Percentiles rank a stretch among this genome's conserved stretches.
Conservation (phyloP, 805 yeast species). For the Teunomyces cretensis region DNA sequence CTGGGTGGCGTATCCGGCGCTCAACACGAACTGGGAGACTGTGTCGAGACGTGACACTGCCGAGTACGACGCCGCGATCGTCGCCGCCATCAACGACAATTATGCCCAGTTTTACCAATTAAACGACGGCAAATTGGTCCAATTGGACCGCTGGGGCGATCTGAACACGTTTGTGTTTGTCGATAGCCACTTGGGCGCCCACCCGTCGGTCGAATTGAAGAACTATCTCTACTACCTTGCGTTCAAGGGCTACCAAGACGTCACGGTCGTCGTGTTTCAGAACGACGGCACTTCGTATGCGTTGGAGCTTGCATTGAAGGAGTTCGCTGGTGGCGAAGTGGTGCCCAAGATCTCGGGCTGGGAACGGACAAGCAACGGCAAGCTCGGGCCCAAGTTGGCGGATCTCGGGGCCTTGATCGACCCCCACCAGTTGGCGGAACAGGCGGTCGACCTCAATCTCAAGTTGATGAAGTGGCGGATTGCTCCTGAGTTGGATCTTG, state of each 20-base stretch:
- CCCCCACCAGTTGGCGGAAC: conserved; percentile 80
- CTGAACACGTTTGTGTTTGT: conserved; percentile 24
- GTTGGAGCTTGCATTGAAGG: conserved; percentile 31
- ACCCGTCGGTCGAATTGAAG: conserved; percentile 55
- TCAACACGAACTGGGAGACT: conserved; percentile 52
- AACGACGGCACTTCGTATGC: conserved; percentile 22
- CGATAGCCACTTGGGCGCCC: conserved; percentile 30
- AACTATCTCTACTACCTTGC: conserved; percentile 56
- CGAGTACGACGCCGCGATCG: conserved; percentile 2
- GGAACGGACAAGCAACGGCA: conserved; percentile 79
- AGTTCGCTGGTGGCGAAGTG: conserved; percentile 9
- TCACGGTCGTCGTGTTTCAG: conserved; percentile 27
- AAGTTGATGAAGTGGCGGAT: conserved; percentile 97
- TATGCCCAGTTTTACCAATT: conserved; percentile 1
- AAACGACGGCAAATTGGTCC: background rate
- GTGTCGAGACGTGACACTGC: conserved; percentile 1
- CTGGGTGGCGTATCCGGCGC: conserved; percentile 83
- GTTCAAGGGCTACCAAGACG: conserved; percentile 15
- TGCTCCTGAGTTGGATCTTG: conserved; percentile 77
- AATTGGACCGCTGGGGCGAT: background rate
- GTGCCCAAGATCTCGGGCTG: conserved; percentile 70
- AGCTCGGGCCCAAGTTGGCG: conserved; percentile 77
- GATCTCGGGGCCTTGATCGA: conserved; percentile 80
- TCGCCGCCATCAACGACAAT: background rate
- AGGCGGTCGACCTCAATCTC: conserved; percentile 87